Conservation (phyloP, 805 yeast species). For the Isabelozyma heimii region DNA sequence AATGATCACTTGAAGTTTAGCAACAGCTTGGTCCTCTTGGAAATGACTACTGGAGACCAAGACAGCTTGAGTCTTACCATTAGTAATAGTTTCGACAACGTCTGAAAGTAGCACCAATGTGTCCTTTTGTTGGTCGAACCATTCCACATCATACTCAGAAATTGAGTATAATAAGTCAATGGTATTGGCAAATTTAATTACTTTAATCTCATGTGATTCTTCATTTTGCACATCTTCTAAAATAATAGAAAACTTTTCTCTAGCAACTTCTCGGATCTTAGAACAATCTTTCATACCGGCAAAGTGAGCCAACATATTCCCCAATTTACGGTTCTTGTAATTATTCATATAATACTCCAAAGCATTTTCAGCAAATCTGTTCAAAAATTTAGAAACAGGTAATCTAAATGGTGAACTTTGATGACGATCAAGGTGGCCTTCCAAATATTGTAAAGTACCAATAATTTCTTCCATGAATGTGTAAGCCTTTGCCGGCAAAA, state of each 20-base stretch:
- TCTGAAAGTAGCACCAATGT: constrained; percentile 42
- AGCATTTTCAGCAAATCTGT: constrained; percentile 77
- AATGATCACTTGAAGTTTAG: constrained; percentile 50
- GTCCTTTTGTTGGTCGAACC: constrained; percentile 56
- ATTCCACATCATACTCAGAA: constrained; percentile 46
- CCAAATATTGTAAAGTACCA: constrained; percentile 71
- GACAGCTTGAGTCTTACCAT: constrained; percentile 38
- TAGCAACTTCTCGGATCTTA: constrained; percentile 55
- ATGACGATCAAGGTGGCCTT: constrained; percentile 78
- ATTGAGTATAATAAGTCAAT: constrained; percentile 63
- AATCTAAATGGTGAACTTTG: constrained; percentile 84
- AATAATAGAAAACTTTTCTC: constrained; percentile 49
- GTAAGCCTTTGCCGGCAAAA: constrained; percentile 88
- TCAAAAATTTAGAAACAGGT: constrained; percentile 85
- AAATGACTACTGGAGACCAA: constrained; percentile 62
- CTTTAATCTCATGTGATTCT: constrained; percentile 49
- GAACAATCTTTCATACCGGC: constrained; percentile 53
- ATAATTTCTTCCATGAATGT: constrained; percentile 87
- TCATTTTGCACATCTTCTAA: constrained; percentile 49
- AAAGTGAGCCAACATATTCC: constrained; percentile 65
- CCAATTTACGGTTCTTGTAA: constrained; percentile 61
- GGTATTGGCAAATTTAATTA: constrained; percentile 68
- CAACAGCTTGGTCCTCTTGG: constrained; percentile 68
- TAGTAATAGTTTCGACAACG: constrained; percentile 42
- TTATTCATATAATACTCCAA: constrained; percentile 66